Percentiles rank a stretch among this genome's conserved stretches.
These are phyloP conservation scores for Phlyctochytrium bullatum DNA, from an alignment of 192 early-diverging fungal species.

Conservation along the genomic window DNA sequence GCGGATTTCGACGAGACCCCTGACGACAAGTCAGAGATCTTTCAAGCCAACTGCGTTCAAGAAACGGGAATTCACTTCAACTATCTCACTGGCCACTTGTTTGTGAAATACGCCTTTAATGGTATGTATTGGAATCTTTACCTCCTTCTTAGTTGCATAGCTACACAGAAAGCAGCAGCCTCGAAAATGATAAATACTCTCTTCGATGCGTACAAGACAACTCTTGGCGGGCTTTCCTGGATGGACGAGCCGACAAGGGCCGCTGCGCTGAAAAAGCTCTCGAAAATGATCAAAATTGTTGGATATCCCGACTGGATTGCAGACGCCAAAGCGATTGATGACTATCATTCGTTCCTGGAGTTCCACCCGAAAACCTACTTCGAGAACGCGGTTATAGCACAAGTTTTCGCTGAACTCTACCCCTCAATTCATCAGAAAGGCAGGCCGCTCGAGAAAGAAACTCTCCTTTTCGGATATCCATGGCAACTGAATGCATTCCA, in stretches of 20 bases:
- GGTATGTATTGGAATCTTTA: constrained; percentile 10
- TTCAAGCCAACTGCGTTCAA: constrained; percentile 32
- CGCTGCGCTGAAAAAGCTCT: constrained; percentile 58
- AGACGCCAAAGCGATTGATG: constrained; percentile 50
- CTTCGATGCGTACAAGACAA: constrained; percentile 37
- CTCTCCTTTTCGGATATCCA: constrained; percentile 34
- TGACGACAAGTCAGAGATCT: constrained; percentile 15
- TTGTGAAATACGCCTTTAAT: constrained; percentile 48
- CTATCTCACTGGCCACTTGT: constrained; percentile 41
- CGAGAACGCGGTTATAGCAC: constrained; percentile 55
- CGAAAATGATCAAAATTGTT: constrained; percentile 56
- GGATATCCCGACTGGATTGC: constrained; percentile 61
- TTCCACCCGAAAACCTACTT: constrained; percentile 53
- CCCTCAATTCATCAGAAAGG: constrained; percentile 33
- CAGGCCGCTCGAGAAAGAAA: constrained; percentile 20
- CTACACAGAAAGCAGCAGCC: constrained; percentile 37
- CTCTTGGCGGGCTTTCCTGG: constrained; percentile 50
- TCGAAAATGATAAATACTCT: constrained; percentile 38
- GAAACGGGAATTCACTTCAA: constrained; percentile 36
- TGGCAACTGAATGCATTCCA: constrained; percentile 49
- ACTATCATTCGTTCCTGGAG: constrained; percentile 51
- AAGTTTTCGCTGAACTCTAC: constrained; percentile 37
- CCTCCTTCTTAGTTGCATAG: constrained; percentile 18
- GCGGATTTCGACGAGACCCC: constrained; percentile 10
- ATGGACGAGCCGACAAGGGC: constrained; percentile 52